Evolutionary conservation across 768 basidiomycete species (phyloP), one percentile per base, ranked within the genome.

Genomic region (Cytidiella melzeri): DNA sequence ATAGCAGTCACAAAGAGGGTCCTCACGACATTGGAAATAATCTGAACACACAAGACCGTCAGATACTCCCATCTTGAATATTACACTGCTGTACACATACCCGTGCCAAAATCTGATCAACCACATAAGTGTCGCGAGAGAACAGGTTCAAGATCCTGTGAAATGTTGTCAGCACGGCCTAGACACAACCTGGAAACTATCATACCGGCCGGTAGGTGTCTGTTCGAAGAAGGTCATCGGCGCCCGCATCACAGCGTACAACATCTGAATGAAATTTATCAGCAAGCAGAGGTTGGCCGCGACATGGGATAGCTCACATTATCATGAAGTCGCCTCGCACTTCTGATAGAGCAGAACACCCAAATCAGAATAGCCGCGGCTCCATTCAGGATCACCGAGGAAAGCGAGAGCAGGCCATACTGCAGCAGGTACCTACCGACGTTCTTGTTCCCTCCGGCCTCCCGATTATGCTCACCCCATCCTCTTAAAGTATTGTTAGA

Each of bases 161-260:
- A 49, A 19, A 26, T 13, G 15, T 41, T 13, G 30, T 34, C 10
- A 12, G 27, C 40, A n/a, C n/a, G n/a, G n/a, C n/a, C n/a, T n/a
- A 41, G 34, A 30, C 5, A 3, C 38, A 24, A 41, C 4, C 23
- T 13, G 36, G 23, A 21, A 30, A 18, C n/a, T n/a, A 28, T 52
- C 73, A 43, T 56, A 86, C 87, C 86, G 77, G 55, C 92, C 92
- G 13, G 79, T 83, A 1, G 92, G 94, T 0, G 92, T 96, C 47
- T 75, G 67, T 64, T 96, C 94, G 62, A 96, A 98, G 72, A 91
- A 97, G 56, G 79, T 82, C 56, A 94, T 65, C 0, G 92, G 92
- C 0, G 90, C 85, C 21, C 77, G 78, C 73, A 98, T 81, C 27
- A 98, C 74, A 2, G 91, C 78, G 41, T 77, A 60, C 57, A 92